Percentiles rank a stretch among this genome's conserved stretches.
Evolutionary conservation across 139 green algal genomes (phyloP).

Genomic region (Raphidocelis subcapitata): DNA sequence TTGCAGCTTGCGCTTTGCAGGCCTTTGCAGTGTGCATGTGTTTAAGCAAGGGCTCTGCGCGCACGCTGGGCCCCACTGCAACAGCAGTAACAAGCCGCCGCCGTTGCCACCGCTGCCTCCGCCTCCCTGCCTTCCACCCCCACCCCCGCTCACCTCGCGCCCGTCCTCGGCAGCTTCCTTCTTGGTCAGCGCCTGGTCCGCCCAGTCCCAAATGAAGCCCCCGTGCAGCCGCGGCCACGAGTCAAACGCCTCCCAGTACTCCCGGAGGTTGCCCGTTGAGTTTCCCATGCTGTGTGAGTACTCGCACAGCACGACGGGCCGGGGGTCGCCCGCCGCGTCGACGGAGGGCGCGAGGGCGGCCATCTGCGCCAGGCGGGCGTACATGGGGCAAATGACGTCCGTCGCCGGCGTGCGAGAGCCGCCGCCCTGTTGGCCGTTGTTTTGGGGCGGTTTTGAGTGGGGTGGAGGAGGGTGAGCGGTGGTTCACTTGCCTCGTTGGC

Average conservation of each 20-base stretch:
- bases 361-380: constrained; percentile 53
- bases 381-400: constrained; percentile 98
- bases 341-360: constrained; percentile 11
- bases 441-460: too few relatives aligned
- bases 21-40: too few relatives aligned
- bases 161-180: constrained; percentile 15
- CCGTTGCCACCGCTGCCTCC: too few relatives aligned
- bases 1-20: too few relatives aligned
- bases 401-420: constrained; percentile 82
- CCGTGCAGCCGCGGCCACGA: constrained; percentile 26
- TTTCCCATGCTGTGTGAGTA: constrained; percentile 98
- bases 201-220: constrained; percentile 99
- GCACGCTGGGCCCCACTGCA: too few relatives aligned
- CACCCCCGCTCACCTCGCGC: constrained; percentile 12
- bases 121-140: too few relatives aligned
- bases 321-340: constrained; percentile 33
- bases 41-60: too few relatives aligned
- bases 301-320: constrained; percentile 95
- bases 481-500: too few relatives aligned
- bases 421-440: constrained; percentile 60
- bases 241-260: constrained; percentile 91
- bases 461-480: too few relatives aligned
- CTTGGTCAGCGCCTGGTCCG: constrained; percentile 85
- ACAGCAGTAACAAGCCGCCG: too few relatives aligned
- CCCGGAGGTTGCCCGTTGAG: constrained; percentile 85